Conservation (phyloP, 306 rosid species). For the Cucumis melo region DNA sequence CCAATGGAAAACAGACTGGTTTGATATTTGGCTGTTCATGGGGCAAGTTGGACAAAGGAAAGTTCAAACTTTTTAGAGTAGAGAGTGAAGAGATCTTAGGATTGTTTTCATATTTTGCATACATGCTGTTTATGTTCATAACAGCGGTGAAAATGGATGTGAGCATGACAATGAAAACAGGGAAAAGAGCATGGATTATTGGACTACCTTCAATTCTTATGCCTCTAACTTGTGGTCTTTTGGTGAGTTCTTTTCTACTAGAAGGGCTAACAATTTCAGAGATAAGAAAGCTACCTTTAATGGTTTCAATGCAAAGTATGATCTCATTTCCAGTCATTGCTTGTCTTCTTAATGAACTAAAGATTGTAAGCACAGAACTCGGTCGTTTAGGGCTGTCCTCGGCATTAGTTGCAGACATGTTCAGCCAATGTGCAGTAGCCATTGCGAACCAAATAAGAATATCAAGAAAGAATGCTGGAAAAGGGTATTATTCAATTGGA, state of each 20-base stretch:
- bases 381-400: conserved; percentile 7
- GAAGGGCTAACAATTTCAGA: not conserved
- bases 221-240: conserved; percentile 1
- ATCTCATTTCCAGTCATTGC: conserved; percentile 16
- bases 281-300: not conserved
- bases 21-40: conserved; percentile 21
- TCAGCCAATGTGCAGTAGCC: not conserved
- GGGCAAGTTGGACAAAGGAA: not conserved
- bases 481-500: not conserved
- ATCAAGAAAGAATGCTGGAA: not conserved
- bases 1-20: conserved; percentile 30
- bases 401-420: not conserved
- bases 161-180: conserved; percentile 26
- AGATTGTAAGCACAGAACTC: conserved; percentile 8
- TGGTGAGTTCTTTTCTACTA: not conserved
- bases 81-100: conserved; percentile 28
- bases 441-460: not conserved
- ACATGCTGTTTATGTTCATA: conserved; percentile 21
- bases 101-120: conserved; percentile 22
- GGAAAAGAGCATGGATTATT: conserved; percentile 25
- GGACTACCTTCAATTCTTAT: conserved; percentile 9
- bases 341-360: conserved; percentile 3
- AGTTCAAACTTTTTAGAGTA: conserved; percentile 13
- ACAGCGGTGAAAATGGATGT: conserved; percentile 48
- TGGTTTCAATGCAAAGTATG: not conserved